These are phyloP conservation scores for Lactarius hengduanensis DNA, from an alignment of 768 basidiomycete species.

Conservation along the genomic window DNA sequence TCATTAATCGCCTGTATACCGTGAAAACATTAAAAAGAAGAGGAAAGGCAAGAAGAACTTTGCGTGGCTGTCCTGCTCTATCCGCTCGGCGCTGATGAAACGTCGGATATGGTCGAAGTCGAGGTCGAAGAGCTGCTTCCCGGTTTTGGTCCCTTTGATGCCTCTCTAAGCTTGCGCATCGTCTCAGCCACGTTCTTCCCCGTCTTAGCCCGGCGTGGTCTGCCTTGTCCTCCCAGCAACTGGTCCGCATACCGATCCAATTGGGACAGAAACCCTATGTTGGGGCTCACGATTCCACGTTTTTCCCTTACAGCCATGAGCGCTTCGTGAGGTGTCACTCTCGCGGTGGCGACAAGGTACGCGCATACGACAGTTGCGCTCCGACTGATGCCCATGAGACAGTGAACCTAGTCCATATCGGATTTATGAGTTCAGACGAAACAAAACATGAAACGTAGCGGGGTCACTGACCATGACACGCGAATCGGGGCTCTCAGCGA, in stretches of 20 bases:
- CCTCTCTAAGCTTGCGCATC: constrained; percentile 10
- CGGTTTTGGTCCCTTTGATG: background rate
- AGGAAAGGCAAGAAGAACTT: background rate
- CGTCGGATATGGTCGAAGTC: background rate
- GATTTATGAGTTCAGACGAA: background rate
- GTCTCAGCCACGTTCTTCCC: constrained; percentile 14
- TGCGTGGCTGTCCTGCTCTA: background rate
- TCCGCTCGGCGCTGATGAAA: background rate
- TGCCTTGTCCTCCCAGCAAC: background rate
- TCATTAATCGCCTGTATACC: background rate
- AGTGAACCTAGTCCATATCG: constrained; percentile 57
- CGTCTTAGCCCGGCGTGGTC: background rate
- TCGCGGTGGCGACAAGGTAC: constrained; percentile 43
- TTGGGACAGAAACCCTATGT: constrained; percentile 36
- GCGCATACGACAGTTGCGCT: constrained; percentile 77
- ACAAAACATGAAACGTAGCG: no score
- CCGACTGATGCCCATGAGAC: constrained; percentile 71
- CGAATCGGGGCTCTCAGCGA: constrained; percentile 43
- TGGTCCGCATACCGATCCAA: constrained; percentile 26
- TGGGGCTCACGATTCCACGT: constrained; percentile 35
- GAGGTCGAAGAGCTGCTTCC: background rate
- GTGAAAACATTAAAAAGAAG: background rate
- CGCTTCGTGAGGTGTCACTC: constrained; percentile 35
- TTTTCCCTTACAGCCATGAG: constrained; percentile 30
- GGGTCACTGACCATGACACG: constrained; percentile 48